Evolutionary conservation across 1,284 basidiomycete genomes (phyloP).

Genomic region (Pseudozyma sp.): DNA sequence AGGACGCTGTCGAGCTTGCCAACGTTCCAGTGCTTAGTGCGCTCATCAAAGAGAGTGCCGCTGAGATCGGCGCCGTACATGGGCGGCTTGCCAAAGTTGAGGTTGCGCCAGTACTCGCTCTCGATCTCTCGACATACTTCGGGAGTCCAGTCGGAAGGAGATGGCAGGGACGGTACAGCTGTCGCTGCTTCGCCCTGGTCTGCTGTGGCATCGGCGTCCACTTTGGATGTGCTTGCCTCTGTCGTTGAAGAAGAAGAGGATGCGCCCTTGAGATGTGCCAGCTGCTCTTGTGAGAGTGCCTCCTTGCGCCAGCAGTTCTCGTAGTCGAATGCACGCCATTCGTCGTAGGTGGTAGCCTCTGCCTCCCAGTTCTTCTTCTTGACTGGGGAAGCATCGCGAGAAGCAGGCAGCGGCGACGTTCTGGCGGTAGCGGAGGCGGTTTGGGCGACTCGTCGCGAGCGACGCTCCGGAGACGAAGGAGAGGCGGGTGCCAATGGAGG

Average conservation of each 20-base stretch:
- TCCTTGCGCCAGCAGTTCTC: constrained; percentile 59
- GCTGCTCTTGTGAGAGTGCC: constrained; percentile 46
- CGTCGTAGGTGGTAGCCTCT: constrained; percentile 51
- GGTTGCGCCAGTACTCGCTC: constrained; percentile 89
- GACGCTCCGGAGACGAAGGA: constrained; percentile 22
- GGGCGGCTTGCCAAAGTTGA: constrained; percentile 86
- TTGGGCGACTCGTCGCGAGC: constrained; percentile 21
- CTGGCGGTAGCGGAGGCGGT: constrained; percentile 6
- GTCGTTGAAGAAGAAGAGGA: background rate
- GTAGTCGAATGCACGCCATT: constrained; percentile 65
- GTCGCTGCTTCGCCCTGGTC: background rate
- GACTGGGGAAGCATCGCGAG: constrained; percentile 31
- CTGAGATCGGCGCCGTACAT: constrained; percentile 97
- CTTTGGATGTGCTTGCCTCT: background rate
- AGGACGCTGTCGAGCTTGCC: constrained; percentile 87
- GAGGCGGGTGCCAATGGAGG: constrained; percentile 12
- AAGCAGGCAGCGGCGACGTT: constrained; percentile 11
- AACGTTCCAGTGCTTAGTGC: constrained; percentile 90
- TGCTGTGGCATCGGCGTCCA: background rate
- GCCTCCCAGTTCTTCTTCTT: constrained; percentile 57
- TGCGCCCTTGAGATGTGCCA: constrained; percentile 5
- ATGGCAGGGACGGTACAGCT: constrained; percentile 8
- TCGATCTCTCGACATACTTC: constrained; percentile 83
- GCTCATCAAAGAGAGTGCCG: constrained; percentile 85
- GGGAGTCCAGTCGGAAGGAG: constrained; percentile 53